Evolutionary conservation across 2,329 filamentous ascomycete genomes (phyloP).

Genomic region (Pestalotiopsis sp.): DNA sequence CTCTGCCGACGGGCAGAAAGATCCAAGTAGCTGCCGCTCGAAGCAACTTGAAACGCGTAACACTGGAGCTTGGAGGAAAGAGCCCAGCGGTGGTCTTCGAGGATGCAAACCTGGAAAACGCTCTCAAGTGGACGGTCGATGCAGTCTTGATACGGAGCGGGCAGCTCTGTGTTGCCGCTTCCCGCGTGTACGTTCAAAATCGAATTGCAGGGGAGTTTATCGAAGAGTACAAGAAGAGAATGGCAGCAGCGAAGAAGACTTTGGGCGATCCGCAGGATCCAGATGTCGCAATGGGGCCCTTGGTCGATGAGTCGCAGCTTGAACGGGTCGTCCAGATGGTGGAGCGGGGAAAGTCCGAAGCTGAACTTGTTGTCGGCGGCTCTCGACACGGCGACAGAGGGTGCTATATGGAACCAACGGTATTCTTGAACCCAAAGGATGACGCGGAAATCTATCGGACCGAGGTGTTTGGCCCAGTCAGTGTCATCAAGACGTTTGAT

Average conservation of each 20-base stretch:
- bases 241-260: slow-evolving; percentile 54
- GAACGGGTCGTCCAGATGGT: slow-evolving; percentile 36
- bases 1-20: slow-evolving; percentile 64
- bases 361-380: not conserved
- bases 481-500: slow-evolving; percentile 55
- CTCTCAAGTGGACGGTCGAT: slow-evolving; percentile 40
- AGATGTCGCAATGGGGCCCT: slow-evolving; percentile 58
- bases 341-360: not conserved
- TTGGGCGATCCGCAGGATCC: slow-evolving; percentile 62
- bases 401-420: slow-evolving; percentile 46
- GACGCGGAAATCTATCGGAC: slow-evolving; percentile 48
- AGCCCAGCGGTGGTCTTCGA: slow-evolving; percentile 65
- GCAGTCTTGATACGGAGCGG: slow-evolving; percentile 69
- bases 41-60: slow-evolving; percentile 68
- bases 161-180: slow-evolving; percentile 75
- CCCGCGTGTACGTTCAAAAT: slow-evolving; percentile 67
- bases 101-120: slow-evolving; percentile 63
- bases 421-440: slow-evolving; percentile 43
- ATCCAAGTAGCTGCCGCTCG: slow-evolving; percentile 63
- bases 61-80: slow-evolving; percentile 73
- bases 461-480: slow-evolving; percentile 60
- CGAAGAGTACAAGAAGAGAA: slow-evolving; percentile 56
- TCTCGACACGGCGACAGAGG: slow-evolving; percentile 24
- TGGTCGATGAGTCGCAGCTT: slow-evolving; percentile 49
- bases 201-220: slow-evolving; percentile 62